Percentiles rank a stretch among this genome's conserved stretches.
Conservation (phyloP, 495 filamentous ascomycete genomes). For the Penicillium taxi region DNA sequence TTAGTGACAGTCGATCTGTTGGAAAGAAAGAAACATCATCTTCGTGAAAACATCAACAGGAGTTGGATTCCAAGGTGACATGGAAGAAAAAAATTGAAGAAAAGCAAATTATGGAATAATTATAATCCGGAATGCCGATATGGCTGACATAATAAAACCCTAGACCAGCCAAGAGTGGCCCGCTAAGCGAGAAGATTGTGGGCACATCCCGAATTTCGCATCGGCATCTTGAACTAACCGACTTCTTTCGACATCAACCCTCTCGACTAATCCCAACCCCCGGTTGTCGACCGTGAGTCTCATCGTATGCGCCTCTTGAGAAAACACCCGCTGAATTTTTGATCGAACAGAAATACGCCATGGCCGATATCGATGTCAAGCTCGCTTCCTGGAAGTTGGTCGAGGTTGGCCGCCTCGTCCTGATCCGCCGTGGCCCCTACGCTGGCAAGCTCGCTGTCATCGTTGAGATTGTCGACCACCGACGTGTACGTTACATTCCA, state of each 20-base stretch:
- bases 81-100: conserved; percentile 16
- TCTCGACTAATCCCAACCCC: conserved; percentile 32
- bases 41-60: conserved; percentile 8
- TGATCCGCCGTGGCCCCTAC: conserved; percentile 70
- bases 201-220: conserved; percentile 43
- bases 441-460: conserved; percentile 81
- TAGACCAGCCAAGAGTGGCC: conserved; percentile 28
- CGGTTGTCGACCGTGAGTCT: conserved; percentile 44
- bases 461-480: conserved; percentile 99
- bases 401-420: conserved; percentile 92
- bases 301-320: conserved; percentile 7
- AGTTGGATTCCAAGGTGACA: not conserved
- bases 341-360: conserved; percentile 35
- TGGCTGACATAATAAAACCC: conserved; percentile 28
- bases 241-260: conserved; percentile 42
- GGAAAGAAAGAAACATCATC: too few relatives aligned
- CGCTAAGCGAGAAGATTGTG: conserved; percentile 28
- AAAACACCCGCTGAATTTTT: conserved; percentile 19
- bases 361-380: conserved; percentile 65
- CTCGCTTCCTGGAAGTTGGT: conserved; percentile 80
- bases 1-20: too few relatives aligned
- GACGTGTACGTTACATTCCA: conserved; percentile 60
- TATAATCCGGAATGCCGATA: conserved; percentile 1
- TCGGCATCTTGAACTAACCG: conserved; percentile 35
- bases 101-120: conserved; percentile 10